phyloP scores from a whole-genome alignment of 2,329 filamentous ascomycete species.

The Colletotrichum eremochloae region DNA sequence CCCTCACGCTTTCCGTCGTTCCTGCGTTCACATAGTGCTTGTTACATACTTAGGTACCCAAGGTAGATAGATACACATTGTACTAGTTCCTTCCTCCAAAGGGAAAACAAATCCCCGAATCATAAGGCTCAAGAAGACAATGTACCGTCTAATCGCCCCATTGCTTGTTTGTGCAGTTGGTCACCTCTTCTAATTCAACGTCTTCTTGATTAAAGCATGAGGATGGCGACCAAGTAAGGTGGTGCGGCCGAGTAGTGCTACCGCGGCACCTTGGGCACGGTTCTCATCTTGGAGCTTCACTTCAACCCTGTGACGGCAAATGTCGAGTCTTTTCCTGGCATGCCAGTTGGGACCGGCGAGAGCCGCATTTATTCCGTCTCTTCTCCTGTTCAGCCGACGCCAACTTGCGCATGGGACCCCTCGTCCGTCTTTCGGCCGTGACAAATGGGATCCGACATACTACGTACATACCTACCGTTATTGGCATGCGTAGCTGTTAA shows the following conservation, averaged over 20 bases:
- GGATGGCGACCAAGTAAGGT: slow-evolving; percentile 1
- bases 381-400: slow-evolving; percentile 10
- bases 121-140: slow-evolving; percentile 16
- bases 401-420: slow-evolving; percentile 20
- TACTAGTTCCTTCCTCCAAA: too few relatives aligned
- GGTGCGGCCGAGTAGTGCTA: not conserved
- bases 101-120: slow-evolving; percentile 25
- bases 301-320: slow-evolving; percentile 33
- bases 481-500: slow-evolving; percentile 12
- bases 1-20: not conserved
- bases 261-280: not conserved
- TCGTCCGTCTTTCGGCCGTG: slow-evolving; percentile 27
- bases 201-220: slow-evolving; percentile 8
- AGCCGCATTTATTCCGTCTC: slow-evolving; percentile 13
- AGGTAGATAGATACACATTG: too few relatives aligned
- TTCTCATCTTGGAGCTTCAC: not conserved
- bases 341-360: not conserved
- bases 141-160: slow-evolving; percentile 14
- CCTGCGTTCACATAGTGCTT: not conserved
- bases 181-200: not conserved
- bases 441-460: slow-evolving; percentile 28
- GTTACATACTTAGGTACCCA: too few relatives aligned
- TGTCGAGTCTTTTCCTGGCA: slow-evolving; percentile 23
- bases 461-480: too few relatives aligned
- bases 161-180: slow-evolving; percentile 1